Base-by-base conservation (phyloP, 192 early-diverging fungal genomes). In the Geranomyces variabilis region DNA sequence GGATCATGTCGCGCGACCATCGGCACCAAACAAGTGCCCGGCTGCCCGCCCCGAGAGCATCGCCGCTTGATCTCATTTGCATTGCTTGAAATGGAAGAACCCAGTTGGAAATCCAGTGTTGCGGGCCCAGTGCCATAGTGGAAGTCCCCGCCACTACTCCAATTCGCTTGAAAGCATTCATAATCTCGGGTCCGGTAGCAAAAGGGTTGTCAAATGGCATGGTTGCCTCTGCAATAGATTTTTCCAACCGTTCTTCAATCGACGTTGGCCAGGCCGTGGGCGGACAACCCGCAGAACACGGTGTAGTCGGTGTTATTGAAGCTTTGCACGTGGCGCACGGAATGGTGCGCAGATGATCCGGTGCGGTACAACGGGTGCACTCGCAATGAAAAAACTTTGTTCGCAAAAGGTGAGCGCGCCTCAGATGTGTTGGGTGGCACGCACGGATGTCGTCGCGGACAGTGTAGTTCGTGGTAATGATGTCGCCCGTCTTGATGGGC, bases 311-410 rank as follows among this genome's bases (percentile, higher is more conserved):
- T 5, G 28, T 30, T 10, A 46, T 41, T 8, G 61, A 10, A 31
- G 2, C 48, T 28, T 45, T 9, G 62, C 70, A 72, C n/a, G n/a
- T 41, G n/a, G 60, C 61, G 21, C 70, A 72, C 29, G 21, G 19
- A 15, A 65, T 26, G 29, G 15, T 65, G 17, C 70, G 21, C 5
- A 43, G 31, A 28, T 21, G 29, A 31, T 72, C 70, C 15, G 60
- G 46, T 1, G 61, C 70, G 30, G 33, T 21, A 31, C 70, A 72
- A 17, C 70, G 70, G 6, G n/a, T 36, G 62, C 70, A 72, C 34
- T 55, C 21, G 62, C 70, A 72, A 14, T 21, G 44, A 30, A 72
- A 72, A 61, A 65, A 72, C 51, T 72, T 72, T 24, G 70, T 72
- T 13, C 24, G n/a, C 22, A 65, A 29, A 7, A 72, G 48, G 29